Conservation (phyloP, 768 basidiomycete species). For the Rossbeevera mucosa region DNA sequence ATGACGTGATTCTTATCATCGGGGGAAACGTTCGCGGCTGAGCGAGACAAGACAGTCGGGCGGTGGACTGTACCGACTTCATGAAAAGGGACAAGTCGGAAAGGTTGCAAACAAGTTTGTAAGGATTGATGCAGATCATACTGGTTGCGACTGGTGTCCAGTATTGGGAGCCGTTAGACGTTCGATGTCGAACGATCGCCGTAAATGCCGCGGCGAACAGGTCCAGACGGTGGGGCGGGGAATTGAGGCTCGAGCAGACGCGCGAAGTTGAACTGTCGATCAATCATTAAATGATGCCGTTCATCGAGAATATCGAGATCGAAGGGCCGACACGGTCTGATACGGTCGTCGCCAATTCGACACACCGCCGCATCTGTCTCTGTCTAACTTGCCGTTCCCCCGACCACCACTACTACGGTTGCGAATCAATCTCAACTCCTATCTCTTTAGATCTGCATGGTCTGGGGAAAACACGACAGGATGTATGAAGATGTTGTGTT, state of each 20-base stretch:
- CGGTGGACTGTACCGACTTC: background rate
- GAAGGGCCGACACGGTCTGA: slow-evolving; percentile 1
- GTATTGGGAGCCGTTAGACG: background rate
- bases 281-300: slow-evolving; percentile 3
- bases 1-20: background rate
- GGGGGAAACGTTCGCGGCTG: background rate
- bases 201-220: background rate
- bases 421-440: slow-evolving; percentile 1
- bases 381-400: background rate
- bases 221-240: background rate
- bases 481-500: background rate
- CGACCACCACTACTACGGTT: background rate
- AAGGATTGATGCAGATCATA: background rate
- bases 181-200: background rate
- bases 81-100: background rate
- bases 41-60: background rate
- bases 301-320: background rate
- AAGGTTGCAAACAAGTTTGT: background rate
- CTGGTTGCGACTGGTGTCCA: background rate
- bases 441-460: background rate
- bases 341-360: background rate
- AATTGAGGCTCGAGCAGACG: background rate
- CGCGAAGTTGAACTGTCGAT: background rate
- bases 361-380: background rate
- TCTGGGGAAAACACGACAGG: background rate